phyloP scores from a whole-genome alignment of 1,284 basidiomycete genomes.

The Cutaneotrichosporon dermatis region DNA sequence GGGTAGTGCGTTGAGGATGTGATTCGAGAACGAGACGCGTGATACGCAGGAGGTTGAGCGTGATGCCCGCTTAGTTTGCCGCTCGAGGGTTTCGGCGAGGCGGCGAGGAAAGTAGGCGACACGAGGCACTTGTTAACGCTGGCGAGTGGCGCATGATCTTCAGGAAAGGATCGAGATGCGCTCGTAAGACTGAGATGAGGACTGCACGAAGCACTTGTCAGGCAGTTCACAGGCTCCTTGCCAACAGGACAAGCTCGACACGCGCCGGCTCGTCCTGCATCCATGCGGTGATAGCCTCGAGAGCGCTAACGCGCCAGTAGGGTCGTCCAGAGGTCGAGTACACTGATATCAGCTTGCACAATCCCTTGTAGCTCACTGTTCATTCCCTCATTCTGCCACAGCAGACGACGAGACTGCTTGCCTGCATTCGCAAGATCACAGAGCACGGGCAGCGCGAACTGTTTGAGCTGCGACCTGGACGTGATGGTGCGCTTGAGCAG shows the following conservation, averaged over 20 bases:
- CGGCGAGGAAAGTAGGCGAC: conserved; percentile 79
- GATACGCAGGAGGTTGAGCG: conserved; percentile 82
- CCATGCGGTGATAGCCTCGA: conserved; percentile 90
- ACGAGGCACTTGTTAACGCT: conserved; percentile 65
- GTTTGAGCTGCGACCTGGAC: conserved; percentile 83
- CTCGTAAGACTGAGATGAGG: conserved; percentile 90
- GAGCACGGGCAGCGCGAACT: conserved; percentile 92
- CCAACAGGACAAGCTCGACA: conserved; percentile 82
- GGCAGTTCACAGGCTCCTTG: conserved; percentile 61
- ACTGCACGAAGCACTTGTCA: conserved; percentile 81
- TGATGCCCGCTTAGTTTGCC: conserved; percentile 72
- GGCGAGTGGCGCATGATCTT: conserved; percentile 82
- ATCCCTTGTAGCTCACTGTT: conserved; percentile 37
- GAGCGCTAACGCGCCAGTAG: conserved; percentile 90
- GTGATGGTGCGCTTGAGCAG: conserved; percentile 81
- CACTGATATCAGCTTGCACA: conserved; percentile 50
- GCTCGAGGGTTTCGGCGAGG: conserved; percentile 73
- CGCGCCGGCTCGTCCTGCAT: conserved; percentile 89
- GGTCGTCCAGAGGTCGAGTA: conserved; percentile 90
- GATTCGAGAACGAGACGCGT: conserved; percentile 80
- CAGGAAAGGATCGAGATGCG: conserved; percentile 85
- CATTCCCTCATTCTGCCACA: conserved; percentile 85
- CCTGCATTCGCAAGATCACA: conserved; percentile 92
- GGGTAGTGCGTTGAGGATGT: conserved; percentile 73
- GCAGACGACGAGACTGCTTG: conserved; percentile 76